phyloP scores from a whole-genome alignment of 1,284 basidiomycete species.

The Ganoderma lucidum region DNA sequence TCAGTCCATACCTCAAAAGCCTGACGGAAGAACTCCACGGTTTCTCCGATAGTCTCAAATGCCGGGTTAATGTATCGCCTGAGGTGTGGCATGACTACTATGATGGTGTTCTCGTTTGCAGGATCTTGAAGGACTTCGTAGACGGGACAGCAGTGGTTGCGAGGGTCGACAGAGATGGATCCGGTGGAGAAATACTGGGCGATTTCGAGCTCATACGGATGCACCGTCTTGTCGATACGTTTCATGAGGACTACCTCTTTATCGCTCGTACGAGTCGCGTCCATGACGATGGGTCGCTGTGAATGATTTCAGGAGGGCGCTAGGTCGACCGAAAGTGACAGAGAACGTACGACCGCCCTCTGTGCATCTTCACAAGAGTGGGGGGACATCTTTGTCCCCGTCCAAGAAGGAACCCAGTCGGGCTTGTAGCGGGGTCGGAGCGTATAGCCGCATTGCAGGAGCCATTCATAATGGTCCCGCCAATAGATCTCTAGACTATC shows the following conservation, averaged over 20 bases:
- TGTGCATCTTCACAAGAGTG: constrained; percentile 22
- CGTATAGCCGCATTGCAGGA: constrained; percentile 24
- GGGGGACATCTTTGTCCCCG: constrained; percentile 1
- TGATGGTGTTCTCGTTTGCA: constrained; percentile 19
- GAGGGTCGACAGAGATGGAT: constrained; percentile 28
- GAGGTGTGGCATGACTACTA: constrained; percentile 41
- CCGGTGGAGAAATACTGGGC: constrained; percentile 13
- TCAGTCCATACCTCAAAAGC: constrained; percentile 37
- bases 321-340: constrained; percentile 23
- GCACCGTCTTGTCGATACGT: background rate
- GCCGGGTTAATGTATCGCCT: constrained; percentile 32
- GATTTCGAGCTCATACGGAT: constrained; percentile 30
- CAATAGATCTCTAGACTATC: background rate
- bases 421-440: constrained; percentile 30
- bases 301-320: constrained; percentile 33
- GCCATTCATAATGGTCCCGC: constrained; percentile 9
- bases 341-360: background rate
- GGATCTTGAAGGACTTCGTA: constrained; percentile 36
- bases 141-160: constrained; percentile 41
- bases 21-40: constrained; percentile 40
- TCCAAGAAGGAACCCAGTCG: constrained; percentile 32
- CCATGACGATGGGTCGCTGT: constrained; percentile 28
- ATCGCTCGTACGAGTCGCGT: constrained; percentile 25
- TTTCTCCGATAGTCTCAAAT: constrained; percentile 40
- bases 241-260: constrained; percentile 21